phyloP scores from a whole-genome alignment of 2,329 filamentous ascomycete species.

The Alternaria arborescens region DNA sequence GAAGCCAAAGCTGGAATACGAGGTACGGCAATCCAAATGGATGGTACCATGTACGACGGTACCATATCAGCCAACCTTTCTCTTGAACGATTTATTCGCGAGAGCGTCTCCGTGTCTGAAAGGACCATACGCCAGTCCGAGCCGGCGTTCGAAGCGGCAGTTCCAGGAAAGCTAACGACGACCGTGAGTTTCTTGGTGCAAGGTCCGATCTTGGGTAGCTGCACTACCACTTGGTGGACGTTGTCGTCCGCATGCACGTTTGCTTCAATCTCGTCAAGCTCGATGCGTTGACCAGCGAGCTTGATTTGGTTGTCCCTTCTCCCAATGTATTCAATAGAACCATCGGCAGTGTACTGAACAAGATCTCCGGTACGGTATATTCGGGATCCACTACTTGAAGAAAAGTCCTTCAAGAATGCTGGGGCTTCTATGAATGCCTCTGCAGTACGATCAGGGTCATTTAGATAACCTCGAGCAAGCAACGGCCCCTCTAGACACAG shows the following conservation, averaged over 20 bases:
- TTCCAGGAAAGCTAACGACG: slow-evolving; percentile 51
- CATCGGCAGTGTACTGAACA: slow-evolving; percentile 40
- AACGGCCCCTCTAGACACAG: slow-evolving; percentile 44
- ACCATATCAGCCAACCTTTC: slow-evolving; percentile 35
- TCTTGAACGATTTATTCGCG: slow-evolving; percentile 44
- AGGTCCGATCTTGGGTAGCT: slow-evolving; percentile 53
- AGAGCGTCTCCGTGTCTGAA: slow-evolving; percentile 38
- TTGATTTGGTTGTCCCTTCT: slow-evolving; percentile 48
- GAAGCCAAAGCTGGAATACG: slow-evolving; percentile 41
- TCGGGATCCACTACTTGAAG: slow-evolving; percentile 10
- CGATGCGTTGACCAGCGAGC: slow-evolving; percentile 47
- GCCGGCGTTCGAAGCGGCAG: slow-evolving; percentile 27
- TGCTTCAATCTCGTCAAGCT: slow-evolving; percentile 47
- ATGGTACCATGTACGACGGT: slow-evolving; percentile 45
- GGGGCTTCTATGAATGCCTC: slow-evolving; percentile 40
- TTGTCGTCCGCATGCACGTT: slow-evolving; percentile 35
- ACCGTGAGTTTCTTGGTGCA: slow-evolving; percentile 57
- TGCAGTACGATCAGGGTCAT: slow-evolving; percentile 35
- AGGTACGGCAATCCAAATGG: slow-evolving; percentile 50
- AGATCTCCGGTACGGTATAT: slow-evolving; percentile 49
- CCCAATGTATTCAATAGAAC: slow-evolving; percentile 41
- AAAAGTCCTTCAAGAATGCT: slow-evolving; percentile 32
- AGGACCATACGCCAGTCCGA: slow-evolving; percentile 42
- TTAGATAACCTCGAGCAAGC: slow-evolving; percentile 44
- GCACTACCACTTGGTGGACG: slow-evolving; percentile 54